Base-by-base conservation (phyloP, 768 basidiomycete species). In the Lyophyllum semitale region DNA sequence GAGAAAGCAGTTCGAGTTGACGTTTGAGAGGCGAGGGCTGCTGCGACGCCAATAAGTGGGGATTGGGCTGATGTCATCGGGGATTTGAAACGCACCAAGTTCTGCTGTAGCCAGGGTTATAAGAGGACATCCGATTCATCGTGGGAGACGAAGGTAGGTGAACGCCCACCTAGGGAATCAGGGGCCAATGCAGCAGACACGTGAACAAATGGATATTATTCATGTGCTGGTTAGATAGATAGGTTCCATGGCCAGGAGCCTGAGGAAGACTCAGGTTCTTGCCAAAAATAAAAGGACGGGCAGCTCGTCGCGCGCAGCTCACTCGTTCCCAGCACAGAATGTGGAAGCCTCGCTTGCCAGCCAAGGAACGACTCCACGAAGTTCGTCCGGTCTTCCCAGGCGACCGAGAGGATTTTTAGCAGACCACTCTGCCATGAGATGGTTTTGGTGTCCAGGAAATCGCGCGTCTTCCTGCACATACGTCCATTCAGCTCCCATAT, bases 301-400 rank as follows among this genome's bases (percentile, higher is more conserved):
- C n/a, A n/a, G n/a, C n/a, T n/a, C n/a, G n/a, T n/a, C n/a, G n/a
- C n/a, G n/a, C n/a, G n/a, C n/a, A n/a, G 26, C 52, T 53, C 23
- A 53, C 52, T 53, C 52, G 52, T 44, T 53, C 9, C 52, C 52
- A 33, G 52, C 47, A 27, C 52, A 53, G 44, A 53, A 53, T 1
- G 52, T 53, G 2, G 52, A 53, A 53, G 44, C 52, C 13, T 49
- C 48, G 26, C 48, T 49, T 13, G 48, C 48, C 13, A 49, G 25
- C 48, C 48, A 49, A 25, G 40, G 48, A 27, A 49, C 48, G 0
- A 84, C 84, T 0, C 89, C 88, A 0, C 88, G 75, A 62, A 91
- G 64, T 68, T 91, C 89, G 60, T 88, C 84, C 0, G 86, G 81
- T 3, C 78, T 73, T 4, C 87, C 89, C 4, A 91, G 73, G 11